These are phyloP conservation scores for Hypoxylon sp. DNA, from an alignment of 2,329 filamentous ascomycete genomes.

Conservation along the genomic window DNA sequence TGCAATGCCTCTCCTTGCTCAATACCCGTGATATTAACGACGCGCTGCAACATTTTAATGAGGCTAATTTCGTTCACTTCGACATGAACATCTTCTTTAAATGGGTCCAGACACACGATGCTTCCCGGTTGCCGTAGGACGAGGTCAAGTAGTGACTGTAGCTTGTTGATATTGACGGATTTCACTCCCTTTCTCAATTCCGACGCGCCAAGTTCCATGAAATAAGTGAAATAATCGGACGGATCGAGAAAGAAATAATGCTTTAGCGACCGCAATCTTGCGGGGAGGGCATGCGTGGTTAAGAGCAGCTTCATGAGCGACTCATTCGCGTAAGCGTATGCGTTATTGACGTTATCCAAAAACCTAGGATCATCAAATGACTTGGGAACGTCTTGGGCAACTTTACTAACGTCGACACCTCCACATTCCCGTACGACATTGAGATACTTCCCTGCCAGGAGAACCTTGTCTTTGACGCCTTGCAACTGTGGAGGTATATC, in stretches of 20 bases:
- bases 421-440: slow-evolving; percentile 98
- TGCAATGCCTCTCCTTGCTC: slow-evolving; percentile 89
- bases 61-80: slow-evolving; percentile 96
- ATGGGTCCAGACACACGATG: slow-evolving; percentile 92
- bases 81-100: slow-evolving; percentile 98
- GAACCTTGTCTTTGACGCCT: slow-evolving; percentile 91
- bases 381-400: slow-evolving; percentile 86
- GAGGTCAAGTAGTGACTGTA: slow-evolving; percentile 95
- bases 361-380: slow-evolving; percentile 95
- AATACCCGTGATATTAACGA: slow-evolving; percentile 96
- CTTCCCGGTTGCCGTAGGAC: slow-evolving; percentile 96
- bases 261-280: slow-evolving; percentile 89
- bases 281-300: slow-evolving; percentile 91
- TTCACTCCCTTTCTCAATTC: slow-evolving; percentile 93
- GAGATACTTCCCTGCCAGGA: slow-evolving; percentile 96
- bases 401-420: slow-evolving; percentile 92
- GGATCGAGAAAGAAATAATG: slow-evolving; percentile 99
- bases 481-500: slow-evolving; percentile 94
- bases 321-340: slow-evolving; percentile 95
- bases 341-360: slow-evolving; percentile 93
- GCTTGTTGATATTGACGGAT: slow-evolving; percentile 89
- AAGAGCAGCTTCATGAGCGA: slow-evolving; percentile 91
- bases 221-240: slow-evolving; percentile 98
- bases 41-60: slow-evolving; percentile 93
- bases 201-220: slow-evolving; percentile 89